Conservation (phyloP, 1,284 basidiomycete species). For the Ganoderma leucocontextum region DNA sequence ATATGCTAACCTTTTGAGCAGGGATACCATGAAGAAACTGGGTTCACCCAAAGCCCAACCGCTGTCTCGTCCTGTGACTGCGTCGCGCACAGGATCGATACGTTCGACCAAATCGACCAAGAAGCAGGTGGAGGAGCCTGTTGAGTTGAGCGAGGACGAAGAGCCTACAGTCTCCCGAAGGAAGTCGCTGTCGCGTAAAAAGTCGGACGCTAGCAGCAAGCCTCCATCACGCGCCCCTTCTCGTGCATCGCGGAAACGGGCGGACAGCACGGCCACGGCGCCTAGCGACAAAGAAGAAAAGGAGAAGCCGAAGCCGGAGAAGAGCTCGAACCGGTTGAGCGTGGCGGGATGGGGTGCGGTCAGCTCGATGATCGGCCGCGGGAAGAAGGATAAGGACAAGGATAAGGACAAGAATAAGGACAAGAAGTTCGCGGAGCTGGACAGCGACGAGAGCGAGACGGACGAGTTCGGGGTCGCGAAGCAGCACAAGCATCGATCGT, state of each 20-base stretch:
- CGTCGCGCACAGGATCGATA: constrained; percentile 32
- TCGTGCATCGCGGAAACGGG: constrained; percentile 60
- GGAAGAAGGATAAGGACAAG: constrained; percentile 62
- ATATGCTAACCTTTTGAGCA: constrained; percentile 2
- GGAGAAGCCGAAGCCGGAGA: constrained; percentile 41
- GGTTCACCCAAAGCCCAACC: constrained; percentile 29
- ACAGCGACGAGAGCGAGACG: constrained; percentile 43
- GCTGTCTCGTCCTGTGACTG: constrained; percentile 23
- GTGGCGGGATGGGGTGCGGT: constrained; percentile 70
- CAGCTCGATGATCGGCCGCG: constrained; percentile 62
- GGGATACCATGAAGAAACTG: constrained; percentile 35
- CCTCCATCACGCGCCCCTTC: constrained; percentile 62
- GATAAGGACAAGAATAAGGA: constrained; percentile 52
- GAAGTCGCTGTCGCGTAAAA: constrained; percentile 46
- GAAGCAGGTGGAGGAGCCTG: constrained; percentile 23
- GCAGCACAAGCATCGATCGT: constrained; percentile 20
- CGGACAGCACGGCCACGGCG: constrained; percentile 67
- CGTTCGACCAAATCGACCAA: constrained; percentile 25
- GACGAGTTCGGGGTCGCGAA: constrained; percentile 36
- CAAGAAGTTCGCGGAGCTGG: constrained; percentile 47
- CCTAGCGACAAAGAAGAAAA: constrained; percentile 46
- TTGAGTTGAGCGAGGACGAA: constrained; percentile 30
- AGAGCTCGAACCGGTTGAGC: constrained; percentile 46
- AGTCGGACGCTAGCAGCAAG: constrained; percentile 53
- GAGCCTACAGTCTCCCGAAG: constrained; percentile 36